Evolutionary conservation across 345 rosid species (phyloP), one percentile per base, ranked within the genome.

Genomic region (Nasturtium officinale): DNA sequence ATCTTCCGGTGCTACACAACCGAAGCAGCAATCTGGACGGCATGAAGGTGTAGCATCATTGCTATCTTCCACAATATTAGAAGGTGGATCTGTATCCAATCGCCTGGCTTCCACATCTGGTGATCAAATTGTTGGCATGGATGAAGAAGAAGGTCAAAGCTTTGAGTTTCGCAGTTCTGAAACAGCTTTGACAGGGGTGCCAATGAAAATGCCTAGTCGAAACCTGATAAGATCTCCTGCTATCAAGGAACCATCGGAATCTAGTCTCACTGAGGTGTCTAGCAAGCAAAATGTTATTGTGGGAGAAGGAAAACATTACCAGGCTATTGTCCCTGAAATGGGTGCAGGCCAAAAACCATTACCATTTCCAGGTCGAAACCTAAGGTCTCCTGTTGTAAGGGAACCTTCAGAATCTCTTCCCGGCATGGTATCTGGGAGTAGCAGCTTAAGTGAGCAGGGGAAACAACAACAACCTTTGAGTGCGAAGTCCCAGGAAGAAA

Each of bases 321-420:
- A 67, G 21, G 42, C 73, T 60, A 62, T 58, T 72, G 20, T 81
- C 69, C 77, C 84, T 79, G 79, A 69, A 50, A 45, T 56, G 61
- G 88, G 61, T 75, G 50, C 61, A 67, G 81, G 59, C 55, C 33
- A 72, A 56, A 69, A 78, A 47, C 83, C 84, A n/a, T 43, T 61
- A 65, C 37, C 62, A 30, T 67, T 72, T 62, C 85, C 80, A 51
- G 72, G 69, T 66, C 72, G 65, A 72, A 77, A 76, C 80, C 59
- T 51, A 35, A 82, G 67, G 73, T 73, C 74, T 60, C 78, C 75
- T 46, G 55, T 62, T 65, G 66, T 57, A 63, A 82, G 80, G 42
- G 80, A 79, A 67, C 79, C 75, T 69, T 66, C 83, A 75, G 69
- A 72, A 76, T 46, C 85, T 35, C 83, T 45, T 78, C 78, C 64